Evolutionary conservation across 768 basidiomycete genomes (phyloP).

Genomic region (Leucosporidium yakuticum): DNA sequence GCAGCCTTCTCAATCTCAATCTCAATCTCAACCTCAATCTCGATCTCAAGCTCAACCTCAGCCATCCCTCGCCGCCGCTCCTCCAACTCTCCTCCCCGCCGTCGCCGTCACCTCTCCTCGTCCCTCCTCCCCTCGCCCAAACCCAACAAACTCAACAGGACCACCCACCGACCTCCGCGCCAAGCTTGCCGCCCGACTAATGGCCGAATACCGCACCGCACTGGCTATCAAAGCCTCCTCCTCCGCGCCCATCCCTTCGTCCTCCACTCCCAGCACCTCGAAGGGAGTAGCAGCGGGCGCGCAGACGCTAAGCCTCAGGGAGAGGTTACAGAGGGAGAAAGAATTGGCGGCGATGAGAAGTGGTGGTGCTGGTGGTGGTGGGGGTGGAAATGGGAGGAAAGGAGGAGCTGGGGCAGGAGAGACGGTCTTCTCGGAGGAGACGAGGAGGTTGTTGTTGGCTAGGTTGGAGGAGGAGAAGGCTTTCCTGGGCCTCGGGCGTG

Average conservation of each 20-base stretch:
- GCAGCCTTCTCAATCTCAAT: background rate
- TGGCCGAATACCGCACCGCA: conserved; percentile 30
- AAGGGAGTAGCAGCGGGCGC: no score
- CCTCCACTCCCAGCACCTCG: background rate
- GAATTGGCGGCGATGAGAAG: conserved; percentile 11
- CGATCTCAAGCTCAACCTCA: conserved; percentile 9
- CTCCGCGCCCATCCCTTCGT: background rate
- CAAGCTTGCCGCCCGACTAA: conserved; percentile 18
- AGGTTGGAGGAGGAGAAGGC: conserved; percentile 27
- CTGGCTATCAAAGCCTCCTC: background rate
- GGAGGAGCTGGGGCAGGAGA: background rate
- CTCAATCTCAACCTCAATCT: background rate
- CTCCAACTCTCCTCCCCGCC: background rate
- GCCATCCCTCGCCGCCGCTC: background rate
- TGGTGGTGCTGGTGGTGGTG: conserved; percentile 1
- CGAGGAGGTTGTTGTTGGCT: conserved; percentile 19
- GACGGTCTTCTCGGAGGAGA: conserved; percentile 17
- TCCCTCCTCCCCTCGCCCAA: background rate
- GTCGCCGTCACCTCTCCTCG: no score
- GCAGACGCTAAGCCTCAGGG: background rate
- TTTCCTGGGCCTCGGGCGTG: background rate
- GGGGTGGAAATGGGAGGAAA: background rate
- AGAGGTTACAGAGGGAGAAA: conserved; percentile 1
- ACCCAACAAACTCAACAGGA: background rate
- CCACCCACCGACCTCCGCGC: conserved; percentile 6